A percentile compares a stretch with the other conserved stretches of the same genome.
Evolutionary conservation across 2,329 filamentous ascomycete species (phyloP).

Genomic region (Phialophora verrucosa): DNA sequence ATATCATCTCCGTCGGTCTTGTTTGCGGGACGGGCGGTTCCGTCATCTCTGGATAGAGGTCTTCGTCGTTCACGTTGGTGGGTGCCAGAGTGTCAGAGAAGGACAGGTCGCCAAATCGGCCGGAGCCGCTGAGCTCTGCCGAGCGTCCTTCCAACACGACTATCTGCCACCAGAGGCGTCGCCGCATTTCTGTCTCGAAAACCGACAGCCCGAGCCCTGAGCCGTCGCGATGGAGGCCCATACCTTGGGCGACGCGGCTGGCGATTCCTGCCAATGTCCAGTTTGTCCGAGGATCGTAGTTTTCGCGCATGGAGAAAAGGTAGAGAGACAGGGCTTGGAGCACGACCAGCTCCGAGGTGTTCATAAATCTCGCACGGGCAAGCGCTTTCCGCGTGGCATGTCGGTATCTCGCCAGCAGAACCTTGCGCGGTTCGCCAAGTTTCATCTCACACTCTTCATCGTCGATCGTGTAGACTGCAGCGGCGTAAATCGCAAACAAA

Average conservation of each 20-base stretch:
- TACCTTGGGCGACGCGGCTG: slow-evolving; percentile 48
- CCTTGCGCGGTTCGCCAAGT: slow-evolving; percentile 59
- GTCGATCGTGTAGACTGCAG: slow-evolving; percentile 57
- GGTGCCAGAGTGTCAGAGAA: slow-evolving; percentile 53
- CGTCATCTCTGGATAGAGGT: slow-evolving; percentile 56
- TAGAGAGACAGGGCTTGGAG: slow-evolving; percentile 69
- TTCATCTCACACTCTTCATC: slow-evolving; percentile 52
- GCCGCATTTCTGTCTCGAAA: slow-evolving; percentile 55
- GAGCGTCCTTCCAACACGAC: slow-evolving; percentile 55
- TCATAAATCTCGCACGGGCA: slow-evolving; percentile 66
- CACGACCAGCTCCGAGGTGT: slow-evolving; percentile 65
- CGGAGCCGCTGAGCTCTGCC: slow-evolving; percentile 43
- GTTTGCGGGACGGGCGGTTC: slow-evolving; percentile 53
- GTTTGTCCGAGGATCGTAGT: slow-evolving; percentile 51
- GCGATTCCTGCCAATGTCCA: slow-evolving; percentile 53
- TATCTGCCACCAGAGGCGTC: slow-evolving; percentile 48
- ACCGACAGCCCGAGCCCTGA: slow-evolving; percentile 55
- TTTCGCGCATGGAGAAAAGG: slow-evolving; percentile 59
- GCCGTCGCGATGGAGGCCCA: slow-evolving; percentile 53
- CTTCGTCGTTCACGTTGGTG: slow-evolving; percentile 60
- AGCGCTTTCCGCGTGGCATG: slow-evolving; percentile 68
- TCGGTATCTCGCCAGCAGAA: slow-evolving; percentile 61
- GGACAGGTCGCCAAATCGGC: slow-evolving; percentile 32
- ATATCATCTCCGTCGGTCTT: slow-evolving; percentile 63
- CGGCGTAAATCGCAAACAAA: slow-evolving; percentile 66